These are phyloP conservation scores for Ascobolus immersus DNA, from an alignment of 495 filamentous ascomycete genomes.

Conservation along the genomic window DNA sequence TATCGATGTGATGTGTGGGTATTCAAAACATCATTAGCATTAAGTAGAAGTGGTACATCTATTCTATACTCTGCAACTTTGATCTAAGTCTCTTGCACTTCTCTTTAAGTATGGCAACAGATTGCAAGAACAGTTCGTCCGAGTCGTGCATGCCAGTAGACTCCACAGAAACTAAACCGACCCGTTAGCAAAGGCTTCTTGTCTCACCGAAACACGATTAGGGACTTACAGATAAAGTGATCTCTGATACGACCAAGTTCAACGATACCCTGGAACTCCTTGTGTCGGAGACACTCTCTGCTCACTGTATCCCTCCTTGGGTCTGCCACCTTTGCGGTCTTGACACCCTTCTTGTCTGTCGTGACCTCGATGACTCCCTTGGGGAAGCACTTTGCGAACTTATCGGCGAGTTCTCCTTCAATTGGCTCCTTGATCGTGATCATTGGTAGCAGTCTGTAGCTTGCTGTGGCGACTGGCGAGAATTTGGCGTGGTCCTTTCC, in stretches of 20 bases:
- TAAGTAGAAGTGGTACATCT: too few relatives aligned
- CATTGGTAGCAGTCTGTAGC: slow-evolving; percentile 67
- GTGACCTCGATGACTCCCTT: slow-evolving; percentile 64
- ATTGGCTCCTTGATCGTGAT: slow-evolving; percentile 68
- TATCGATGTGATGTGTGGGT: too few relatives aligned
- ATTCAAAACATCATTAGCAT: too few relatives aligned
- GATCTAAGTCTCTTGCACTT: slow-evolving; percentile 45
- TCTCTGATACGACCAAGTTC: slow-evolving; percentile 70
- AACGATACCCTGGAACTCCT: slow-evolving; percentile 84
- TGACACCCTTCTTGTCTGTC: slow-evolving; percentile 36
- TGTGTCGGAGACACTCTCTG: slow-evolving; percentile 71
- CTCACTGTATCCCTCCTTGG: slow-evolving; percentile 56
- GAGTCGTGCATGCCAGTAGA: slow-evolving; percentile 83
- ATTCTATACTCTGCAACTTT: too few relatives aligned
- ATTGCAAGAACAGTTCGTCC: slow-evolving; percentile 71
- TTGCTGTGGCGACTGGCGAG: slow-evolving; percentile 82
- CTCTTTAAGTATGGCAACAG: slow-evolving; percentile 54
- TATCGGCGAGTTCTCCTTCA: slow-evolving; percentile 56
- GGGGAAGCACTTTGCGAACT: slow-evolving; percentile 79
- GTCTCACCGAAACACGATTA: neutral
- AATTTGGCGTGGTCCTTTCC: slow-evolving; percentile 94
- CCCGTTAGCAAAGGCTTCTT: neutral
- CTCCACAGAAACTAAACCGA: slow-evolving; percentile 48
- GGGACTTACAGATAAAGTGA: slow-evolving; percentile 57
- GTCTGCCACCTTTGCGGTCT: slow-evolving; percentile 62